Evolutionary conservation across 169 alveolate species (phyloP), one percentile per base, ranked within the genome.

Genomic region (Cryptosporidium meleagridis): DNA sequence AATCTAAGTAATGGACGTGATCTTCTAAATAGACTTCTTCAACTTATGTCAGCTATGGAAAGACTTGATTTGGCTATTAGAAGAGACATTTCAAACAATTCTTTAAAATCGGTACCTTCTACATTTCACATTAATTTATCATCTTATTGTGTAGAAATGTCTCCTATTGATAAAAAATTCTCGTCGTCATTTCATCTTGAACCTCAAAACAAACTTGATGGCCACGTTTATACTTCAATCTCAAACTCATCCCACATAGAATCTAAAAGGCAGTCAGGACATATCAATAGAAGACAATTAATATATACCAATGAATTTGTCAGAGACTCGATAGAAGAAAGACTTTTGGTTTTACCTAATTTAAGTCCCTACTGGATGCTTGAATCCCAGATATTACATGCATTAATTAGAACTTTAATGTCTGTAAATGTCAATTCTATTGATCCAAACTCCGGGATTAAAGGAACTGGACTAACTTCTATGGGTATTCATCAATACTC

Each of bases 1-100:
- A 44, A 80, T n/a, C 39, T 26, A 26, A 31, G 1, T 8, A 65
- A 62, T 48, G 89, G 89, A 10, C 52, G 59, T 21, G 44, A n/a
- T n/a, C 29, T 29, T 14, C 70, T 80, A 12, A 39, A 6, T 6
- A 80, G 89, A 41, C 62, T 80, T 12, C 41, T 80, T 8, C 62
- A 80, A 51, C 48, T 80, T 18, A 80, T 59, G 89, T 80, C 89
- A 21, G 89, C 75, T 16, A 80, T 80, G 44, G 89, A 80, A 31
- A 31, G 80, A 39, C 26, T 80, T 41, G 89, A 80, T 41, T 23
- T 61, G 14, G 80, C 80, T 9, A 44, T 80, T 29, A 39, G 89
- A 37, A 80, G 89, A 41, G 89, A 80, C 37, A 45, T 80, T 0
- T 59, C 75, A 6, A 9, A 62, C 21, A 37, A 12, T 39, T 41